These are phyloP conservation scores for Hypoxylon trugodes DNA, from an alignment of 495 filamentous ascomycete genomes.

Conservation along the genomic window DNA sequence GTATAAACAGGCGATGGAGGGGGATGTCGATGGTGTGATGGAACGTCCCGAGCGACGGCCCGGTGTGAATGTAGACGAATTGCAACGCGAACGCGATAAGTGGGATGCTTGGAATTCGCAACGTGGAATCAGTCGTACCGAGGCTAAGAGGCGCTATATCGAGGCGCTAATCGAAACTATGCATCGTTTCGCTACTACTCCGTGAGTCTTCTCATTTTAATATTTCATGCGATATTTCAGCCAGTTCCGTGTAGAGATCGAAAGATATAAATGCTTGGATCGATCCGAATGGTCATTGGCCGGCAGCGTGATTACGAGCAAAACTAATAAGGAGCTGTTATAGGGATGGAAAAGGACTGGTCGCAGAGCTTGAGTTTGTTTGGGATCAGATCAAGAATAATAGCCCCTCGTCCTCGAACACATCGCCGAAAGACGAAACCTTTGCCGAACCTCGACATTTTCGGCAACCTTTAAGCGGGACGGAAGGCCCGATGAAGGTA, in stretches of 20 bases:
- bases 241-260: too few species aligned
- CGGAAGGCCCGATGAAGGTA: constrained; percentile 68
- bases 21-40: constrained; percentile 93
- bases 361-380: constrained; percentile 95
- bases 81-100: constrained; percentile 66
- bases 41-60: constrained; percentile 70
- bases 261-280: too few species aligned
- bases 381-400: constrained; percentile 98
- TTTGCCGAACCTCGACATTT: constrained; percentile 53
- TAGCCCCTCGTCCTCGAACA: constrained; percentile 65
- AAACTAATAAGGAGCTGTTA: constrained; percentile 5
- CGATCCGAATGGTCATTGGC: too few species aligned
- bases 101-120: constrained; percentile 95
- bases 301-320: too few species aligned
- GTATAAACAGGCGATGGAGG: constrained; percentile 99
- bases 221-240: not conserved
- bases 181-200: constrained; percentile 88
- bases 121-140: constrained; percentile 79
- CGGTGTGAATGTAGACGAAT: constrained; percentile 51
- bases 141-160: constrained; percentile 95
- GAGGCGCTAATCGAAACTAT: constrained; percentile 93
- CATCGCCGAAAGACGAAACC: constrained; percentile 55
- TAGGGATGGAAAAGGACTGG: constrained; percentile 83
- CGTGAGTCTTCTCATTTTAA: constrained; percentile 51
- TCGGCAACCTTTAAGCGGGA: constrained; percentile 54